Evolutionary conservation across 805 yeast genomes (phyloP).

Genomic region (Henningerozyma blattae): DNA sequence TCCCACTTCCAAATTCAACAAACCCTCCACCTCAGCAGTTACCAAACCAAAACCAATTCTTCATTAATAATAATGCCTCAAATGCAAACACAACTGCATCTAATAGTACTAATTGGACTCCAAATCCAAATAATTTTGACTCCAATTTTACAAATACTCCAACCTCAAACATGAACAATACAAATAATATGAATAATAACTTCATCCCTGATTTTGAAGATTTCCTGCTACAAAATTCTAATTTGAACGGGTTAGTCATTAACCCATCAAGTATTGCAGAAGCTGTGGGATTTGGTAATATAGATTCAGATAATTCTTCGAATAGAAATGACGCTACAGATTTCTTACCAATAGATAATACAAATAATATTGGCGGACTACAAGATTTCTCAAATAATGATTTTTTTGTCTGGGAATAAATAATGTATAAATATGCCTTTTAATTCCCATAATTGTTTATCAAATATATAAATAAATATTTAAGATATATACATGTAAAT

Average conservation of each 20-base stretch:
- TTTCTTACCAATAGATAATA: slow-evolving; percentile 17
- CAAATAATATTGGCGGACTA: slow-evolving; percentile 14
- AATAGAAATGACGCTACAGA: slow-evolving; percentile 12
- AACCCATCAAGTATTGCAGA: slow-evolving; percentile 22
- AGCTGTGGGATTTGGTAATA: slow-evolving; percentile 19
- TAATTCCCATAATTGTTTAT: slow-evolving; percentile 7
- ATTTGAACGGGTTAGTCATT: slow-evolving; percentile 21
- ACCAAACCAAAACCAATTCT: no score
- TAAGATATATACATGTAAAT: no score
- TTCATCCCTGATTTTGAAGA: slow-evolving; percentile 25
- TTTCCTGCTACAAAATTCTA: slow-evolving; percentile 21
- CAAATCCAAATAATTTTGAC: neutral
- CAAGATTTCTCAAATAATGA: slow-evolving; percentile 10
- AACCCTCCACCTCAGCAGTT: neutral
- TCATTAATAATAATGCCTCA: neutral
- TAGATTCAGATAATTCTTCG: slow-evolving; percentile 8
- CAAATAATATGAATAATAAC: slow-evolving; percentile 1
- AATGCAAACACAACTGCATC: neutral
- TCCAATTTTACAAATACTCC: no score
- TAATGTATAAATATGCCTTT: neutral
- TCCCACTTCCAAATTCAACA: neutral
- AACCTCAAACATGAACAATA: no score
- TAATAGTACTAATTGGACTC: neutral
- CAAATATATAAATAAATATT: no score
- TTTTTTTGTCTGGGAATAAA: slow-evolving; percentile 11